Base-by-base conservation (phyloP, 1,139 yeast genomes). In the Taphrina wiesneri region DNA sequence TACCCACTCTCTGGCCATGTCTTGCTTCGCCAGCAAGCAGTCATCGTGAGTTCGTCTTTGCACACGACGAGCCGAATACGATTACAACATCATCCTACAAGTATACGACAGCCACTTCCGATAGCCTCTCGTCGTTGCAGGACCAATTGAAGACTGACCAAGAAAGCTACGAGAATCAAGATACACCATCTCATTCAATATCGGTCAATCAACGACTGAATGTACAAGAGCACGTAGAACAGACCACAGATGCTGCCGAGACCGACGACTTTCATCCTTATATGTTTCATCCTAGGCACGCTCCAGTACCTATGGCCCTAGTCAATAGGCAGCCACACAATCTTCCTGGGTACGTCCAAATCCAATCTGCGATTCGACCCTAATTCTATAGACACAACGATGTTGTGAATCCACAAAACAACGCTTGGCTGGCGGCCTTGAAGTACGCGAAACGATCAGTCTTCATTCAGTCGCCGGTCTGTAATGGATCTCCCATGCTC, bases 391-490 rank as follows among this genome's bases (percentile, higher is more conserved):
- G 59, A 15, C 62, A 56, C 28, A 39, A 26, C n/a, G 62, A 56
- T 30, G 53, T 56, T 19, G 28, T 28, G 23, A 56, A 56, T 56
- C 62, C 62, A 4, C 62, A 56, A 26, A 46, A 56, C 23, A 46
- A 45, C n/a, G 62, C 62, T 30, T 56, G 62, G 62, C 28, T 56
- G 15, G 62, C 62, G 13, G 62, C 47, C 6, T 43, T 56, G 19
- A 45, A 46, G 28, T 56, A 56, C n/a, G 62, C 62, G 15, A 43
- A 46, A 21, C 52, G 62, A 7, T 28, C 41, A 19, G 53, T 56
- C 2, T 56, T 56, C 30, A 56, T 56, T n/a, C 62, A 56, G 53
- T 45, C 62, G 9, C 62, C 62, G 4, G 53, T 46, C 28, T 56
- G 52, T 23, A 56, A 56, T 23, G 62, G 47, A 6, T 28, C 52